Evolutionary conservation across 805 yeast species (phyloP), one percentile per base, ranked within the genome.

Genomic region (Isabelozyma gotoi): DNA sequence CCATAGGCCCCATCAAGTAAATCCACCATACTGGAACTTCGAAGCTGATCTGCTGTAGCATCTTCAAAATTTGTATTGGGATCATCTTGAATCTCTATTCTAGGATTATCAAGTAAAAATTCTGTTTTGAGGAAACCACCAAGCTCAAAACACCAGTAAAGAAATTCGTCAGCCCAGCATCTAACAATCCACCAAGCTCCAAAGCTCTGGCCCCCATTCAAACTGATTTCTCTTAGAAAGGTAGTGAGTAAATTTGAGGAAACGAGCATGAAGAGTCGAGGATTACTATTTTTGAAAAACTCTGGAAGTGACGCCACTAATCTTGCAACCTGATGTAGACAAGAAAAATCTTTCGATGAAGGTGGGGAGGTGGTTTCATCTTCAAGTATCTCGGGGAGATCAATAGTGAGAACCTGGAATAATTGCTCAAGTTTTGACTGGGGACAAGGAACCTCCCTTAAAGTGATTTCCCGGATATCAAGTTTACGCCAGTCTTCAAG

Each of bases 131-230:
- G 57, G 47, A 75, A 76, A 0, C 84, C 83, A 4, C 84, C 83
- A 12, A 80, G 61, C 54, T 84, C 89, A 19, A 84, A 82, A 44
- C 77, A 65, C 81, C 88, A 83, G 2, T 74, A 74, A 47, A 84
- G 67, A 74, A 80, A 85, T 55, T 85, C 92, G 54, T 83, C 88
- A 5, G 82, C 67, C 90, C 92, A 86, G 57, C 89, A 81, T 43
- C 86, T 69, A 2, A 84, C 69, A 36, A 80, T 73, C 88, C 89
- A 85, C 92, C 92, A 86, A 2, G 81, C 78, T 7, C 81, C 82
- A 57, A 85, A 83, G 2, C 84, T 76, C 35, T 74, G 73, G 6
- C 81, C 82, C 2, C 82, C 81, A 18, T 68, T 69, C 43, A 80
- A 64, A 27, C 85, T 77, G 46, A 85, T 73, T 52, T 84, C 88